Conservation (phyloP, 1,284 basidiomycete species). For the Papiliotrema nemorosa region DNA sequence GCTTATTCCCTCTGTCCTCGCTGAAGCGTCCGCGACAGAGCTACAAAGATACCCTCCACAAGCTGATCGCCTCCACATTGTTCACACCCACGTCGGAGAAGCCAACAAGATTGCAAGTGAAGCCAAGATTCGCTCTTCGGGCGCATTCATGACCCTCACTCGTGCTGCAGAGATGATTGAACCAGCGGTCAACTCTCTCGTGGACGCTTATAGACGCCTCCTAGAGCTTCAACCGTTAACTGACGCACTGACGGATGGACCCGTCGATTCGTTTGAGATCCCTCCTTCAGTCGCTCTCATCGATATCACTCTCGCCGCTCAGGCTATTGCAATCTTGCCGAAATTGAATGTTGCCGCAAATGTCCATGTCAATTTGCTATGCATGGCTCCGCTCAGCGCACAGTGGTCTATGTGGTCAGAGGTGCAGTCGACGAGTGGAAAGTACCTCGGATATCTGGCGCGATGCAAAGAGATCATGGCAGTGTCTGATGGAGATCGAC, state of each 20-base stretch:
- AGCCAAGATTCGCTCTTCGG: too few species aligned
- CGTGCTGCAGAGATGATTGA: not conserved
- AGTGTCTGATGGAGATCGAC: not conserved
- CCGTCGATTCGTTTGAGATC: not conserved
- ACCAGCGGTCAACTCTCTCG: not conserved
- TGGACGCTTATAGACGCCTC: not conserved
- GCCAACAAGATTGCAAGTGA: not conserved
- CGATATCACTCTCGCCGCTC: not conserved
- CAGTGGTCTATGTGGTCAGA: not conserved
- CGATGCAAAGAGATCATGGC: not conserved
- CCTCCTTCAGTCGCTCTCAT: not conserved
- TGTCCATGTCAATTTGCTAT: not conserved
- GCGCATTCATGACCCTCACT: not conserved
- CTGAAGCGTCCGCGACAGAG: not conserved
- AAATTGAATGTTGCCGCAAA: not conserved
- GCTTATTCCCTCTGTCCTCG: not conserved
- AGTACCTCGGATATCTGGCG: not conserved
- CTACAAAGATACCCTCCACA: not conserved
- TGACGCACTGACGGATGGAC: not conserved
- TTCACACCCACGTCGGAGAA: not conserved
- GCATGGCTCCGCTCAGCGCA: not conserved
- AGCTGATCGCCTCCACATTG: not conserved
- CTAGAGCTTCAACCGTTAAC: slow-evolving; percentile 1
- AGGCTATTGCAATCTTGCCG: not conserved
- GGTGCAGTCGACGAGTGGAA: not conserved